phyloP scores from a whole-genome alignment of 202 grass and related monocot genomes.

The Carex sylvatica region DNA sequence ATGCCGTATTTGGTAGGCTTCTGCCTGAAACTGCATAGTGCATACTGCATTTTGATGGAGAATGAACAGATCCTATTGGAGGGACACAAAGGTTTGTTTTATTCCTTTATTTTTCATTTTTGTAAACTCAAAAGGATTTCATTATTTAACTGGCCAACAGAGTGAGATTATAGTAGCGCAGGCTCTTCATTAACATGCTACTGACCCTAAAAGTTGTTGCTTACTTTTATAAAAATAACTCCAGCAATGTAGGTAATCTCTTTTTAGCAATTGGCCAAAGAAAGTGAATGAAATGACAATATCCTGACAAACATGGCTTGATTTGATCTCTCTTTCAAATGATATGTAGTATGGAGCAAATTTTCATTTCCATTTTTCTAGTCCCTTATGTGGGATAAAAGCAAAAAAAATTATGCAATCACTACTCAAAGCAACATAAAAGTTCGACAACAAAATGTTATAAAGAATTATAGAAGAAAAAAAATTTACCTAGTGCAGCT shows the following conservation, averaged over 20 bases:
- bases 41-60: neutral
- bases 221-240: neutral
- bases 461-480: neutral
- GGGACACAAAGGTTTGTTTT: neutral
- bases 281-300: neutral
- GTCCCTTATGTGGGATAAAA: neutral
- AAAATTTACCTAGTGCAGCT: slow-evolving; percentile 46
- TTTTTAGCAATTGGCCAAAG: neutral
- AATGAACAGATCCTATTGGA: neutral
- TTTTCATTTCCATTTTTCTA: neutral
- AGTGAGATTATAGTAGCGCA: neutral
- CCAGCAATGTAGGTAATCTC: neutral
- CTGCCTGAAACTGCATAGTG: neutral
- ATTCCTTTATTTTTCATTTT: neutral
- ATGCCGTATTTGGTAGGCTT: neutral
- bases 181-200: neutral
- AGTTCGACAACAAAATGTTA: neutral
- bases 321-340: neutral
- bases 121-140: neutral
- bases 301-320: neutral
- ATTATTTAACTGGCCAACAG: neutral
- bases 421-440: neutral
- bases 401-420: neutral
- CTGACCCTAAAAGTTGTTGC: neutral
- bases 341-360: neutral